A percentile compares a stretch with the other conserved stretches of the same genome.
These are phyloP conservation scores for Apophysomyces ossiformis DNA, from an alignment of 371 early-diverging fungal genomes.

Conservation along the genomic window DNA sequence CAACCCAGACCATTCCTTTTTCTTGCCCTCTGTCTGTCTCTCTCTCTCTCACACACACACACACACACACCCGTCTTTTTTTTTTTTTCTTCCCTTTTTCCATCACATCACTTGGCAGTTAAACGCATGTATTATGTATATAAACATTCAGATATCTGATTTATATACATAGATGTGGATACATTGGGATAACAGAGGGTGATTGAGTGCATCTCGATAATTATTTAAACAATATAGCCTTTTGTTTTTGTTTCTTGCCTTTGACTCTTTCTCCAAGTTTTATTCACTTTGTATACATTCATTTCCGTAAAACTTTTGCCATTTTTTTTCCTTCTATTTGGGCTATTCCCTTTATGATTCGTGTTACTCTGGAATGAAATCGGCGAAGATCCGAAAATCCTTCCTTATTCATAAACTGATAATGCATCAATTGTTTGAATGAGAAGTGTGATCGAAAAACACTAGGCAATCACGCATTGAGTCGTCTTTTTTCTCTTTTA, in stretches of 20 bases:
- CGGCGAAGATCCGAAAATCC: conserved; percentile 6
- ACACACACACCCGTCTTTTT: background rate
- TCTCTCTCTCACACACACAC: background rate
- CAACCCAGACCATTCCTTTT: background rate
- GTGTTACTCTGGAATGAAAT: conserved; percentile 1
- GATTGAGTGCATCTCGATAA: no score
- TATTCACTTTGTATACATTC: background rate
- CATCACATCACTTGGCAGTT: background rate
- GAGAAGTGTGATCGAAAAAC: no score
- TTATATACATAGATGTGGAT: no score
- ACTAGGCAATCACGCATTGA: no score
- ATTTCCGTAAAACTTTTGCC: background rate
- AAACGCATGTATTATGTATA: background rate
- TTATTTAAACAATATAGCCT: no score
- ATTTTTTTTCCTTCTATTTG: background rate
- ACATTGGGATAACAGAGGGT: no score
- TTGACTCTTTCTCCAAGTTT: no score
- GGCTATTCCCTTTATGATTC: background rate
- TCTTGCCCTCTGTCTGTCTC: background rate
- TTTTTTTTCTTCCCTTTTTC: background rate
- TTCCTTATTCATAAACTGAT: no score
- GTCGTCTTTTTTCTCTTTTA: background rate
- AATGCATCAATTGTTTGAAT: no score
- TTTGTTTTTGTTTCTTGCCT: no score
- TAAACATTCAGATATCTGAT: no score